Evolutionary conservation across 176 grass and related monocot species (phyloP).

Genomic region (Musa troglodytarum): DNA sequence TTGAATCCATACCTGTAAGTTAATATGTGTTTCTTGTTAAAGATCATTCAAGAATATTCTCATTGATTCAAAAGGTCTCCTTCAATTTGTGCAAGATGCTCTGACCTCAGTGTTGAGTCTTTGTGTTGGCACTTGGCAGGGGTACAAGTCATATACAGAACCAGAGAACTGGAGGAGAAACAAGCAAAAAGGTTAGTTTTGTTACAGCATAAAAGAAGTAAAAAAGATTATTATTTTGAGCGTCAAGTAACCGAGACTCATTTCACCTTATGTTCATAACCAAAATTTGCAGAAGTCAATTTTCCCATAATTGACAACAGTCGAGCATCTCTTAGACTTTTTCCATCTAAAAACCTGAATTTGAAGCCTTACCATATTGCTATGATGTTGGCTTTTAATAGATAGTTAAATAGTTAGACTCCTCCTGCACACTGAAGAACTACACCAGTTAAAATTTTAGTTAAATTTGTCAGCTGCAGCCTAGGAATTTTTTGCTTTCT

Average conservation of each 20-base stretch:
- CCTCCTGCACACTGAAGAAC: no score
- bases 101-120: background rate
- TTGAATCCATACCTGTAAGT: constrained; percentile 75
- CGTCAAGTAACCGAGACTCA: background rate
- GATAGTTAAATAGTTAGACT: background rate
- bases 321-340: background rate
- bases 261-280: background rate
- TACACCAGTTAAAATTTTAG: background rate
- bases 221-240: no score
- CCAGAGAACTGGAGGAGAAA: constrained; percentile 66
- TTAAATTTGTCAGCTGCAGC: background rate
- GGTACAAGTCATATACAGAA: constrained; percentile 88
- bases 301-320: background rate
- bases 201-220: background rate
- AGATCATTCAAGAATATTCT: background rate
- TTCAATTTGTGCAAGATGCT: background rate
- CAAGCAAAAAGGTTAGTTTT: constrained; percentile 61
- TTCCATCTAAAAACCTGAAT: background rate
- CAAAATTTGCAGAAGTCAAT: background rate
- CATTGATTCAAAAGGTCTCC: background rate
- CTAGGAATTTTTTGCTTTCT: background rate
- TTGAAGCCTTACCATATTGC: background rate
- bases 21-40: background rate
- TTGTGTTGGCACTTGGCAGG: constrained; percentile 32
- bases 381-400: background rate